Percentiles rank a stretch among this genome's conserved stretches.
phyloP scores from a whole-genome alignment of 805 yeast species.

The Scheffersomyces stipitis region DNA sequence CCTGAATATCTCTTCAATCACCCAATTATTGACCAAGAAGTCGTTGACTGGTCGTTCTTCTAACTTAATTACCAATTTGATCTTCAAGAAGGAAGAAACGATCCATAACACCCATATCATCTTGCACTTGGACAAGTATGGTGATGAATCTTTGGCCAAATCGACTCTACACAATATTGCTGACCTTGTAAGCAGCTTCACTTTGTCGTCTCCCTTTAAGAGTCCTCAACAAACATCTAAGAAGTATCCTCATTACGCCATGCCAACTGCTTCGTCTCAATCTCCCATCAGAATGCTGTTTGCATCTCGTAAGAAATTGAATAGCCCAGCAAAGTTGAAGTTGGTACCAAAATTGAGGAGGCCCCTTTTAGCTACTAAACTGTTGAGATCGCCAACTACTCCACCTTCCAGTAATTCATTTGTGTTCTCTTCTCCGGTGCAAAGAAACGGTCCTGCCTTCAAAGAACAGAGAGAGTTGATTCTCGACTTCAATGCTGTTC shows the following conservation, averaged over 20 bases:
- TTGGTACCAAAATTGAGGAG: slow-evolving; percentile 6
- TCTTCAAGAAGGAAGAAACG: slow-evolving; percentile 17
- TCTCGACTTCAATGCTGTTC: slow-evolving; percentile 2
- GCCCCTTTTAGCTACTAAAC: slow-evolving; percentile 6
- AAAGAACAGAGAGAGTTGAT: not conserved
- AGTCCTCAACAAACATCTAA: slow-evolving; percentile 3
- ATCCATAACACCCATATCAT: slow-evolving; percentile 17
- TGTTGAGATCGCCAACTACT: not conserved
- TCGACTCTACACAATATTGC: slow-evolving; percentile 27
- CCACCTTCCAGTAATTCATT: slow-evolving; percentile 1
- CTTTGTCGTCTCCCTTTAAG: slow-evolving; percentile 6
- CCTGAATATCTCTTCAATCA: slow-evolving; percentile 25
- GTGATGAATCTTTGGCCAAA: slow-evolving; percentile 22
- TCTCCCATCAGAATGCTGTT: slow-evolving; percentile 7
- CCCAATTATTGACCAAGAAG: slow-evolving; percentile 19
- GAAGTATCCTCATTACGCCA: slow-evolving; percentile 30
- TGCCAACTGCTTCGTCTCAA: slow-evolving; percentile 29
- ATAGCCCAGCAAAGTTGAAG: slow-evolving; percentile 10
- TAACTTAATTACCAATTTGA: slow-evolving; percentile 26
- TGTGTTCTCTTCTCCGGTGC: slow-evolving; percentile 5
- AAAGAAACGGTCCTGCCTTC: not conserved
- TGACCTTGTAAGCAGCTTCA: slow-evolving; percentile 19
- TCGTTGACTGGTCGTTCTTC: slow-evolving; percentile 19
- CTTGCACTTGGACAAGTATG: slow-evolving; percentile 27
- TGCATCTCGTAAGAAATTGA: not conserved